phyloP scores from a whole-genome alignment of 371 early-diverging fungal species.

The Mucor ambiguus region DNA sequence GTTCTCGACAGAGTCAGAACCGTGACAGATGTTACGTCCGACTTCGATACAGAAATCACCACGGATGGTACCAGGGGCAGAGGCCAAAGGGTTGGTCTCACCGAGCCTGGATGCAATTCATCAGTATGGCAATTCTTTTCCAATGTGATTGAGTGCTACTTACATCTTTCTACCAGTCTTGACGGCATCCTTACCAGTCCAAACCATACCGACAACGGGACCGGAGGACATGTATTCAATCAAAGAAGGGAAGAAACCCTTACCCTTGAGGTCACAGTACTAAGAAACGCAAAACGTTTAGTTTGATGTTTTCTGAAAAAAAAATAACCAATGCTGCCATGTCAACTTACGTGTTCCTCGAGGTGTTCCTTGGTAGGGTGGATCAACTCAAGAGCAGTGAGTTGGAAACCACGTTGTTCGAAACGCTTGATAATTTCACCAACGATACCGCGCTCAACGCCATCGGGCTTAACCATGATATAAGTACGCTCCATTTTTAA shows the following conservation, averaged over 20 bases:
- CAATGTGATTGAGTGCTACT: not conserved
- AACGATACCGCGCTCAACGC: constrained; percentile 93
- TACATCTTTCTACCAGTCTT: constrained; percentile 93
- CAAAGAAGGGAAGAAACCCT: constrained; percentile 96
- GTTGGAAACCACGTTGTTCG: constrained; percentile 86
- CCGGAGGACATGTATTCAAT: constrained; percentile 88
- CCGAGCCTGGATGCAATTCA: constrained; percentile 59
- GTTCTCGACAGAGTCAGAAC: constrained; percentile 97
- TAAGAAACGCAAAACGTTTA: constrained; percentile 14
- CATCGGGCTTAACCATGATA: constrained; percentile 64
- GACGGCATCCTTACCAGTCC: constrained; percentile 97
- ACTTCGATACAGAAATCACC: constrained; percentile 97
- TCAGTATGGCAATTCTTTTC: not conserved
- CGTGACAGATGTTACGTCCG: constrained; percentile 98
- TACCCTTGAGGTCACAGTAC: constrained; percentile 91
- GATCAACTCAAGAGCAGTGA: constrained; percentile 84
- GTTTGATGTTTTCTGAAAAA: not conserved
- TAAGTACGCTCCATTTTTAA: constrained; percentile 33
- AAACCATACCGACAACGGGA: constrained; percentile 95
- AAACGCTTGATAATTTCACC: constrained; percentile 97
- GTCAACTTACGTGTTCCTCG: constrained; percentile 80
- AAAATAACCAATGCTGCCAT: not conserved
- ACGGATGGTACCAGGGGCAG: constrained; percentile 98
- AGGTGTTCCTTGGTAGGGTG: constrained; percentile 79
- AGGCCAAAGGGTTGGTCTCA: constrained; percentile 91